Percentiles rank a stretch among this genome's conserved stretches.
These are phyloP conservation scores for Picea abies DNA, from an alignment of 83 land plant species.

Conservation along the genomic window DNA sequence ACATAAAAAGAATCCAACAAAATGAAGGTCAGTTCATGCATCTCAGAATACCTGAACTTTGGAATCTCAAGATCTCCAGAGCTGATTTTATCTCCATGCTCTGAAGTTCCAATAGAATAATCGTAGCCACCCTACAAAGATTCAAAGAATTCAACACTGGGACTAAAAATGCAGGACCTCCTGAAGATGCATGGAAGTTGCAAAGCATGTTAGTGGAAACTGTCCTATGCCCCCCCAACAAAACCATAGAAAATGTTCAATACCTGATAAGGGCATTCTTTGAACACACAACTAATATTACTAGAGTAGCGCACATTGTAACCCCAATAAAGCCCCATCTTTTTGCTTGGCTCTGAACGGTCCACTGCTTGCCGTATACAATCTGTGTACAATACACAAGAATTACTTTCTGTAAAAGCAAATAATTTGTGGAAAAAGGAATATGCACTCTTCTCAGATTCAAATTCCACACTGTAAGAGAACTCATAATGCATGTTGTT, in stretches of 20 bases:
- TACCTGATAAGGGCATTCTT: slow-evolving; percentile 74
- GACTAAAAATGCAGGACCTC: background rate
- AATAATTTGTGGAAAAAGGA: background rate
- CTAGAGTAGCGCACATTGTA: slow-evolving; percentile 89
- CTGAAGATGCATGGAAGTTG: slow-evolving; percentile 6
- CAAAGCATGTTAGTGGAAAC: background rate
- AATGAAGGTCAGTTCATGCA: background rate
- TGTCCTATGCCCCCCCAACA: background rate
- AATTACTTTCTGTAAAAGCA: background rate
- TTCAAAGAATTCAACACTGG: slow-evolving; percentile 1
- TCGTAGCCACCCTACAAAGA: slow-evolving; percentile 83
- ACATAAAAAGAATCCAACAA: background rate
- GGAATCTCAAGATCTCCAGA: slow-evolving; percentile 78
- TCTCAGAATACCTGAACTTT: slow-evolving; percentile 58
- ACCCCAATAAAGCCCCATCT: slow-evolving; percentile 88
- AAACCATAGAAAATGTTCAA: background rate
- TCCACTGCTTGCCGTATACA: slow-evolving; percentile 37
- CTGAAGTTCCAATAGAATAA: slow-evolving; percentile 92
- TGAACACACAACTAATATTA: slow-evolving; percentile 25
- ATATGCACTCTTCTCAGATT: background rate
- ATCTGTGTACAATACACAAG: slow-evolving; percentile 29
- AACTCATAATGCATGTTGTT: background rate
- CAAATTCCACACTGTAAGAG: background rate
- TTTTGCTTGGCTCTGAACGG: slow-evolving; percentile 51
- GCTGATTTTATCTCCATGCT: slow-evolving; percentile 73